These are phyloP conservation scores for Trichoderma parareesei DNA, from an alignment of 495 filamentous ascomycete species.

Conservation along the genomic window DNA sequence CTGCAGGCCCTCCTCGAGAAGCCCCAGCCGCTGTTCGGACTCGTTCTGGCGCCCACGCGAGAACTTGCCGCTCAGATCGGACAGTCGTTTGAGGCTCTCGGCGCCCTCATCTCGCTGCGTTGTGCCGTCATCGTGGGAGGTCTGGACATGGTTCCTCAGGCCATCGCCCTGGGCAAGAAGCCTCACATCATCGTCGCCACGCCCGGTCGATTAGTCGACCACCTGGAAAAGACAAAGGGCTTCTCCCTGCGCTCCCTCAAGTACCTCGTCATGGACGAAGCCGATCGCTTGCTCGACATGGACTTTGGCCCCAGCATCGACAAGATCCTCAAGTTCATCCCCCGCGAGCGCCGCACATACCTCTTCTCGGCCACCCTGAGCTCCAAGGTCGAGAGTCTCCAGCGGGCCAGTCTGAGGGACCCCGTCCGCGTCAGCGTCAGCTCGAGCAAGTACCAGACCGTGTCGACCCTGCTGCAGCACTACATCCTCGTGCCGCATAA, in stretches of 20 bases:
- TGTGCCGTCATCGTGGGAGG: conserved; percentile 79
- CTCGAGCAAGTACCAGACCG: conserved; percentile 75
- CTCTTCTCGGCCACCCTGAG: conserved; percentile 93
- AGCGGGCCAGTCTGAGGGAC: conserved; percentile 76
- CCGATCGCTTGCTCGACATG: conserved; percentile 84
- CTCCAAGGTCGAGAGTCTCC: conserved; percentile 83
- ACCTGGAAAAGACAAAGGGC: conserved; percentile 93
- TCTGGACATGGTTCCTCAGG: conserved; percentile 88
- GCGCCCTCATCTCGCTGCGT: conserved; percentile 71
- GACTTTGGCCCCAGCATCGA: conserved; percentile 90
- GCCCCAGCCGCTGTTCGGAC: conserved; percentile 66
- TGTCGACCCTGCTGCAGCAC: conserved; percentile 71
- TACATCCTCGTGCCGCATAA: conserved; percentile 82
- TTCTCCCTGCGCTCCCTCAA: conserved; percentile 73
- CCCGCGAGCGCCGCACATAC: conserved; percentile 70
- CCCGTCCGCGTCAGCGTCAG: conserved; percentile 63
- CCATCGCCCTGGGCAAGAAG: conserved; percentile 82
- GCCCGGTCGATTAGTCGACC: conserved; percentile 82
- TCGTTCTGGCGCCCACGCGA: conserved; percentile 83
- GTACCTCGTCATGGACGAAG: conserved; percentile 92
- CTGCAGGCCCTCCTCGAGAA: conserved; percentile 80
- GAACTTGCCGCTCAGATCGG: conserved; percentile 89
- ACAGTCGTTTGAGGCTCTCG: conserved; percentile 74
- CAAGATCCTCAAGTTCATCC: conserved; percentile 86
- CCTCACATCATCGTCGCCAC: conserved; percentile 87